These are phyloP conservation scores for Penicillium hordei DNA, from an alignment of 2,329 filamentous ascomycete genomes.

Conservation along the genomic window DNA sequence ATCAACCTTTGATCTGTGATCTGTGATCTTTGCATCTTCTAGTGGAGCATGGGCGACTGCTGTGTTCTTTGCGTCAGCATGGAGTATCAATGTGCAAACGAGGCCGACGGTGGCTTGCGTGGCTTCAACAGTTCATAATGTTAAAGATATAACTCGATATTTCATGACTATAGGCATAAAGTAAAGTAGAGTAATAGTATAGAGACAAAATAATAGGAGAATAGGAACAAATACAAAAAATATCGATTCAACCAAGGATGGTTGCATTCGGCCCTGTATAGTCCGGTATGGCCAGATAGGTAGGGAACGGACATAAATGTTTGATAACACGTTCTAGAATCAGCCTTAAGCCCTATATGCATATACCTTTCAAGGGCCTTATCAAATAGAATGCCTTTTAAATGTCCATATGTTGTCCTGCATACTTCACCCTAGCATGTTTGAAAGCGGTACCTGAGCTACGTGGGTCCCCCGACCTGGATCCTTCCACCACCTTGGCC, in stretches of 20 bases:
- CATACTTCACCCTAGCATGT: conserved; percentile 12
- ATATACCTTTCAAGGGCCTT: background rate
- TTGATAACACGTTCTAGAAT: conserved; percentile 2
- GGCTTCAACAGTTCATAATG: background rate
- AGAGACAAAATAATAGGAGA: background rate
- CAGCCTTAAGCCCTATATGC: background rate
- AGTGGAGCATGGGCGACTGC: background rate
- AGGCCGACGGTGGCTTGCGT: background rate
- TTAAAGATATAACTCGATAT: background rate
- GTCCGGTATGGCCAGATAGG: background rate
- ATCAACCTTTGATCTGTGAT: background rate
- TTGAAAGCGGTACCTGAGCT: conserved; percentile 23
- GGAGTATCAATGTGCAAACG: background rate
- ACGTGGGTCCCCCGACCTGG: conserved; percentile 17
- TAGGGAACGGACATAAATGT: background rate
- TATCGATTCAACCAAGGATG: background rate
- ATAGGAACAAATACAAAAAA: background rate
- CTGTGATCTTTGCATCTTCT: background rate
- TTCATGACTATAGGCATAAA: background rate
- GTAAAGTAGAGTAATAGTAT: background rate
- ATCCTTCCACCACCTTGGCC: conserved; percentile 11
- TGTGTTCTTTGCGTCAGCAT: background rate
- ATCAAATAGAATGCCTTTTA: background rate
- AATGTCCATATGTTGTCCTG: background rate
- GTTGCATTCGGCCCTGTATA: background rate